Conservation (phyloP, 768 basidiomycete genomes). For the Amanita thiersii region DNA sequence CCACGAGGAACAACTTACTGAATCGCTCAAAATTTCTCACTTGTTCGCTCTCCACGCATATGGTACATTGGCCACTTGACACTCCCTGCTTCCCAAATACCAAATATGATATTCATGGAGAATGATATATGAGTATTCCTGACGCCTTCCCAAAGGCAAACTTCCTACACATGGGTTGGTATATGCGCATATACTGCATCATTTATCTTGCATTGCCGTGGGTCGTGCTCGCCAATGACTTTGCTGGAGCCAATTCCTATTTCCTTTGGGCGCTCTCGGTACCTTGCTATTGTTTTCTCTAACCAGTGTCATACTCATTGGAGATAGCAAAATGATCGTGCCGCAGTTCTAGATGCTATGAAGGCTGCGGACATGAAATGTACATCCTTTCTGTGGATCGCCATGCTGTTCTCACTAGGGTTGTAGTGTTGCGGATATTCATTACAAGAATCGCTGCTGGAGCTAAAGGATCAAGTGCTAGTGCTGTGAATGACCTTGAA, state of each 20-base stretch:
- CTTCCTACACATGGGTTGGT: too few relatives aligned
- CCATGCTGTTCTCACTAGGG: neutral
- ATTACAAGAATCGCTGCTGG: slow-evolving; percentile 16
- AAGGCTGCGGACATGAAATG: slow-evolving; percentile 14
- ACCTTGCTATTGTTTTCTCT: neutral
- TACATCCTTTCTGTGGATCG: neutral
- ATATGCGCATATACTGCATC: too few relatives aligned
- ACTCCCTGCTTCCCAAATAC: too few relatives aligned
- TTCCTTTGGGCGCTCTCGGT: slow-evolving; percentile 17
- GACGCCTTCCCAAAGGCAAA: too few relatives aligned
- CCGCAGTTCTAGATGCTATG: slow-evolving; percentile 15
- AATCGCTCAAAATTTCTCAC: too few relatives aligned
- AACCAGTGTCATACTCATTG: neutral
- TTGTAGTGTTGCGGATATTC: slow-evolving; percentile 16
- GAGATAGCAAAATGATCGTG: slow-evolving; percentile 13
- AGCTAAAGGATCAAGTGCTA: slow-evolving; percentile 17
- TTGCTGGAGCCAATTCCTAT: slow-evolving; percentile 20
- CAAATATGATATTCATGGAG: too few relatives aligned
- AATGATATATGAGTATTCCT: too few relatives aligned
- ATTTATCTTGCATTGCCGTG: too few relatives aligned
- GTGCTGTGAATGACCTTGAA: slow-evolving; percentile 16
- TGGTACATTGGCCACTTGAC: too few relatives aligned
- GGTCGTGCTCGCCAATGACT: slow-evolving; percentile 17
- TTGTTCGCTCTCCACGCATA: too few relatives aligned
- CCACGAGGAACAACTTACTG: too few relatives aligned